These are phyloP conservation scores for Aspergillus neoniger DNA, from an alignment of 2,329 filamentous ascomycete genomes.

Conservation along the genomic window DNA sequence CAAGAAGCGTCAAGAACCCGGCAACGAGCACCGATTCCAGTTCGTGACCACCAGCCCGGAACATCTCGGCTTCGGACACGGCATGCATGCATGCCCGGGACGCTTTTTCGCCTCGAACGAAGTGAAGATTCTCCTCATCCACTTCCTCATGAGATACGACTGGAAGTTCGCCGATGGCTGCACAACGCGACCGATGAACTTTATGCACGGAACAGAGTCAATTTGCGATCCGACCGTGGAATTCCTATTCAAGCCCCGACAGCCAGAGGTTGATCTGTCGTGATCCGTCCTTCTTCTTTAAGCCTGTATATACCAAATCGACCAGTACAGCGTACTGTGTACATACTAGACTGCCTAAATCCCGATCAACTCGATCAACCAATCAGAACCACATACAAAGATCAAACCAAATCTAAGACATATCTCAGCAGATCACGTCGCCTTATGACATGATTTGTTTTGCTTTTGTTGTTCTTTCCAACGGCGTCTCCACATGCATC, in stretches of 20 bases:
- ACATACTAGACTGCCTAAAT: not conserved
- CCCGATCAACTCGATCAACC: not conserved
- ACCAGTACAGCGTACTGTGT: not conserved
- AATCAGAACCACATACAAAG: not conserved
- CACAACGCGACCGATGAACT: slow-evolving; percentile 40
- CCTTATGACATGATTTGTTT: too few species aligned
- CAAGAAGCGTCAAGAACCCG: slow-evolving; percentile 31
- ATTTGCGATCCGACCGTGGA: slow-evolving; percentile 34
- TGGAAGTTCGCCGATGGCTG: slow-evolving; percentile 43
- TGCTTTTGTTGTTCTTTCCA: too few species aligned
- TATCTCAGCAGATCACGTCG: too few species aligned
- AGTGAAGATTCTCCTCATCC: slow-evolving; percentile 57
- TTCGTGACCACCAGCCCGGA: slow-evolving; percentile 34
- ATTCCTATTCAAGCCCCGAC: slow-evolving; percentile 29
- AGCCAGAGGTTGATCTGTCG: slow-evolving; percentile 29
- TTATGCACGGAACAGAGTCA: slow-evolving; percentile 51
- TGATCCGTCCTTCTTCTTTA: not conserved
- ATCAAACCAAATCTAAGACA: too few species aligned
- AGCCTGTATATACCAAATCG: not conserved
- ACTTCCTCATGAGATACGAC: slow-evolving; percentile 57
- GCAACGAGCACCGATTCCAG: slow-evolving; percentile 33
- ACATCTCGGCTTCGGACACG: slow-evolving; percentile 41
- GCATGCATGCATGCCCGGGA: slow-evolving; percentile 49
- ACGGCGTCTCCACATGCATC: too few species aligned
- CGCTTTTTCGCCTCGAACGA: slow-evolving; percentile 60